Evolutionary conservation across 148 eudicot species (phyloP).

Genomic region (Simmondsia chinensis): DNA sequence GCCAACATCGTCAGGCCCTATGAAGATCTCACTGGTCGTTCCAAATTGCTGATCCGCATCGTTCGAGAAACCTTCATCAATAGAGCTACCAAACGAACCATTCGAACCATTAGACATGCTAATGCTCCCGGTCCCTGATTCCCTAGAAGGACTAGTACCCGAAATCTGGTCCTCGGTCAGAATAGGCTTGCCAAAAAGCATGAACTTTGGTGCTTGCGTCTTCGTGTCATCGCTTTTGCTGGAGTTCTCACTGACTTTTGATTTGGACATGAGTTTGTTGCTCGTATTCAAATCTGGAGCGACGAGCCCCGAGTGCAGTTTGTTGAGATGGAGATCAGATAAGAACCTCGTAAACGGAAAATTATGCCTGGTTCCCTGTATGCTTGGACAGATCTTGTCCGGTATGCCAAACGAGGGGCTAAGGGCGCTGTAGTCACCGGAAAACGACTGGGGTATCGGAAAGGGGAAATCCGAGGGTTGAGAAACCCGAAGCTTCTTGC

Average conservation of each 20-base stretch:
- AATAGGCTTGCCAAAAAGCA: conserved; percentile 79
- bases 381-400: conserved; percentile 65
- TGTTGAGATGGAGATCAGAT: conserved; percentile 58
- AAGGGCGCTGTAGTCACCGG: conserved; percentile 14
- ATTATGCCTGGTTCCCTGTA: conserved; percentile 99
- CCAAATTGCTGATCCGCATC: conserved; percentile 19
- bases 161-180: conserved; percentile 77
- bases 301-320: conserved; percentile 47
- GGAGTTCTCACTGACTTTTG: conserved; percentile 10
- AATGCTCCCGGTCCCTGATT: conserved; percentile 27
- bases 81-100: conserved; percentile 31
- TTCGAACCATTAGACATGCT: conserved; percentile 37
- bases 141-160: conserved; percentile 30
- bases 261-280: conserved; percentile 10
- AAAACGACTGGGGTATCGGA: conserved; percentile 9
- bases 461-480: conserved; percentile 26
- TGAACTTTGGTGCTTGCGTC: conserved; percentile 34
- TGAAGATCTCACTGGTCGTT: conserved; percentile 31
- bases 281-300: conserved; percentile 17
- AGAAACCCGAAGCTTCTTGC: conserved; percentile 26
- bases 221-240: conserved; percentile 15
- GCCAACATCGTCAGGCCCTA: conserved; percentile 43
- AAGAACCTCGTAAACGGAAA: conserved; percentile 65
- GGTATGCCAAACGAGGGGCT: conserved; percentile 30
- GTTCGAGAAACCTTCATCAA: conserved; percentile 35